phyloP scores from a whole-genome alignment of 768 basidiomycete genomes.

The Russula brevipes region DNA sequence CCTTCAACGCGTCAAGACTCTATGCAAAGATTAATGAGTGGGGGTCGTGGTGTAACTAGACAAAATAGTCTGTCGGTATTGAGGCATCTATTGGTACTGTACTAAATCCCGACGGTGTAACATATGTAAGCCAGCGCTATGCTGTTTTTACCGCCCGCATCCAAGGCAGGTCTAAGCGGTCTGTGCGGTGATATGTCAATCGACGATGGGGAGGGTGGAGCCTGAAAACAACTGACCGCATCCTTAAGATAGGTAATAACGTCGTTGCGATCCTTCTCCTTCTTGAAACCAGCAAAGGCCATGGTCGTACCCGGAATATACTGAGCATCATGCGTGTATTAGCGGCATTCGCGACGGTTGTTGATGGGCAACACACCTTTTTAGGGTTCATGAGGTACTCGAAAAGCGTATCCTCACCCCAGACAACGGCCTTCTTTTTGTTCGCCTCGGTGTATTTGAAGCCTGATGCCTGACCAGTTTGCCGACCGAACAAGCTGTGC shows the following conservation, averaged over 20 bases:
- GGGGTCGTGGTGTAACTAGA: conserved; percentile 5
- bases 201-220: neutral
- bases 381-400: conserved; percentile 97
- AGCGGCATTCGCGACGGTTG: neutral
- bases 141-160: conserved; percentile 17
- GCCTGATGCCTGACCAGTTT: conserved; percentile 79
- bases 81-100: conserved; percentile 32
- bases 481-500: conserved; percentile 70
- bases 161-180: conserved; percentile 28
- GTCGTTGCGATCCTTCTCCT: conserved; percentile 96
- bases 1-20: neutral
- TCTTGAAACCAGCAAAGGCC: conserved; percentile 98
- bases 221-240: conserved; percentile 42
- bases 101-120: conserved; percentile 32
- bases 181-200: conserved; percentile 14
- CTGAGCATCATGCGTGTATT: conserved; percentile 33
- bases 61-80: neutral
- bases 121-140: conserved; percentile 21
- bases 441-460: conserved; percentile 95
- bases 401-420: conserved; percentile 86
- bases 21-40: conserved; percentile 17
- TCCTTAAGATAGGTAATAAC: conserved; percentile 82
- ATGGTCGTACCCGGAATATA: conserved; percentile 98
- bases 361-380: conserved; percentile 53
- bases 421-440: conserved; percentile 86